Evolutionary conservation across 2,329 filamentous ascomycete genomes (phyloP).

Genomic region (Cryphonectria naterciae): DNA sequence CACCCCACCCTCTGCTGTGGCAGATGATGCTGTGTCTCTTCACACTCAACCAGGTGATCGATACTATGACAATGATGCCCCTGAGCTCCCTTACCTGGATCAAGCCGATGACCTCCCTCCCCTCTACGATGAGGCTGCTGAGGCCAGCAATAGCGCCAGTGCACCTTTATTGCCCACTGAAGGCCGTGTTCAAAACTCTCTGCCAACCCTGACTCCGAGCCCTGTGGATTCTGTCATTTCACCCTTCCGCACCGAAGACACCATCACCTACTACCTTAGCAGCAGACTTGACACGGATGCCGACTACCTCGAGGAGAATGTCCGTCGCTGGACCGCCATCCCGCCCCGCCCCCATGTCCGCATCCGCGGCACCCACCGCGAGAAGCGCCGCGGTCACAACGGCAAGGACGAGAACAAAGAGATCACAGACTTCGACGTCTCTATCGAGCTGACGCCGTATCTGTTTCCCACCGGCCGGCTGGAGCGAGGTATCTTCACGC

Average conservation of each 20-base stretch:
- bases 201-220: slow-evolving; percentile 17
- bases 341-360: slow-evolving; percentile 59
- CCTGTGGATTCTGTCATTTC: slow-evolving; percentile 27
- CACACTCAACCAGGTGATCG: slow-evolving; percentile 36
- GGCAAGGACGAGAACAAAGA: slow-evolving; percentile 51
- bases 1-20: slow-evolving; percentile 24
- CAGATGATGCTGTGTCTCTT: slow-evolving; percentile 35
- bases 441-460: slow-evolving; percentile 62
- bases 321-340: slow-evolving; percentile 47
- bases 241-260: slow-evolving; percentile 23
- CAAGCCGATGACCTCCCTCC: slow-evolving; percentile 49
- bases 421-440: slow-evolving; percentile 63
- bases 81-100: slow-evolving; percentile 34
- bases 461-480: slow-evolving; percentile 52
- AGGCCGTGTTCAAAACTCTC: slow-evolving; percentile 28
- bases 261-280: slow-evolving; percentile 45
- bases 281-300: slow-evolving; percentile 50
- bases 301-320: slow-evolving; percentile 47
- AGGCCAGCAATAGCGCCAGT: slow-evolving; percentile 27
- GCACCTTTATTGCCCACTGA: slow-evolving; percentile 34
- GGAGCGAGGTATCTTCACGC: slow-evolving; percentile 45
- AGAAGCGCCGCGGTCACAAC: slow-evolving; percentile 46
- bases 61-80: slow-evolving; percentile 44
- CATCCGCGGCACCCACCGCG: slow-evolving; percentile 57
- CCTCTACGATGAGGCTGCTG: slow-evolving; percentile 46